phyloP scores from a whole-genome alignment of 176 grass and related monocot species.

The Eragrostis curvula region DNA sequence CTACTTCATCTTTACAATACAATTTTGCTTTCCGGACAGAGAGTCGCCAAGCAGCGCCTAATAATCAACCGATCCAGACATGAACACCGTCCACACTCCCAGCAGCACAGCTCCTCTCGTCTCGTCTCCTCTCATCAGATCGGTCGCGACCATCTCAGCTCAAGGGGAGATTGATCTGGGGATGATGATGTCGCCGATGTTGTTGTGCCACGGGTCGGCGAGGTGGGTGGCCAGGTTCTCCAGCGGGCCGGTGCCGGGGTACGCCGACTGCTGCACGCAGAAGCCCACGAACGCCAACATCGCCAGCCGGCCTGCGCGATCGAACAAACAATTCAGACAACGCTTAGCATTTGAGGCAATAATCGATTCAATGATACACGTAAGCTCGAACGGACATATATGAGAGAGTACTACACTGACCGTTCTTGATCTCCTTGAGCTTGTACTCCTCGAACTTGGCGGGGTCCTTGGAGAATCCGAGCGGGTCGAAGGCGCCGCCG shows the following conservation, averaged over 20 bases:
- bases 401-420: slow-evolving; percentile 40
- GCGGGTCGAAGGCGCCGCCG: slow-evolving; percentile 94
- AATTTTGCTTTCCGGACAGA: slow-evolving; percentile 10
- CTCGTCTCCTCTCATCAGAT: not conserved
- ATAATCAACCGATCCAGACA: slow-evolving; percentile 6
- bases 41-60: slow-evolving; percentile 4
- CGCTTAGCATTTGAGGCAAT: not conserved
- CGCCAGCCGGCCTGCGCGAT: slow-evolving; percentile 70
- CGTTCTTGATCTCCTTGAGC: slow-evolving; percentile 99
- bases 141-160: not conserved
- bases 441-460: slow-evolving; percentile 93
- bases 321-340: not conserved
- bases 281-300: slow-evolving; percentile 94
- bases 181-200: slow-evolving; percentile 94
- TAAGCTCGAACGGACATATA: too few species aligned
- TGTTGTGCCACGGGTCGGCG: slow-evolving; percentile 99
- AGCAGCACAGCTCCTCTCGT: not conserved
- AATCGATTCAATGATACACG: not conserved
- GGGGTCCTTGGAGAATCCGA: slow-evolving; percentile 99
- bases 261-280: slow-evolving; percentile 95
- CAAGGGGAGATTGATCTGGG: slow-evolving; percentile 73
- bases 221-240: slow-evolving; percentile 94
- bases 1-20: slow-evolving; percentile 50
- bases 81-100: not conserved
- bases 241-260: slow-evolving; percentile 87